Evolutionary conservation across 73 alveolate species (phyloP).

Genomic region (Tetrahymena thermophila): DNA sequence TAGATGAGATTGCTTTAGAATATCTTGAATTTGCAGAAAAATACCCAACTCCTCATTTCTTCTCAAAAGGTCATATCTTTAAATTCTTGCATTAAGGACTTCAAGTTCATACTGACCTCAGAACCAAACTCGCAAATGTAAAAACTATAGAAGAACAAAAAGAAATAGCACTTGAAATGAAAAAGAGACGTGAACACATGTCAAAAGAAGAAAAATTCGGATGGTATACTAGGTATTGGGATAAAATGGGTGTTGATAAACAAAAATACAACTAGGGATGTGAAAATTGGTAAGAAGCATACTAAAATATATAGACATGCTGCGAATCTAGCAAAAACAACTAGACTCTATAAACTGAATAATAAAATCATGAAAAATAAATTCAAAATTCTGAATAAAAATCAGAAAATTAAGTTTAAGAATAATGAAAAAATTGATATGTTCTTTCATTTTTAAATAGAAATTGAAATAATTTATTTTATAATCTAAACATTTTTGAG

Average conservation of each 20-base stretch:
- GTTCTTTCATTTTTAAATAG: too few relatives aligned
- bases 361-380: background rate
- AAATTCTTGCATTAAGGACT: constrained; percentile 25
- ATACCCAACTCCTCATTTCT: constrained; percentile 2
- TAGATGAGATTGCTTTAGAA: constrained; percentile 31
- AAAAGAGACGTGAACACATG: background rate
- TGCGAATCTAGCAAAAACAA: background rate
- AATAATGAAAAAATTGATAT: background rate
- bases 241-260: background rate
- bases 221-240: constrained; percentile 32
- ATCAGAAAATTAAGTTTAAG: background rate
- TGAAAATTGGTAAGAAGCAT: background rate
- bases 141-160: constrained; percentile 29
- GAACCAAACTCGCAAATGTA: constrained; percentile 24
- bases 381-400: background rate
- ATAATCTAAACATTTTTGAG: too few relatives aligned
- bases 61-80: constrained; percentile 25
- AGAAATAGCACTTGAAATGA: constrained; percentile 15
- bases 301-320: background rate
- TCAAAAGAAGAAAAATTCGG: constrained; percentile 32
- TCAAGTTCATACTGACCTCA: constrained; percentile 19
- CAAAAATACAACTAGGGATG: background rate
- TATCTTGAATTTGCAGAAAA: constrained; percentile 23
- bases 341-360: background rate
- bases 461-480: too few relatives aligned